A percentile compares a stretch with the other conserved stretches of the same genome.
Evolutionary conservation across 306 rosid species (phyloP).

Genomic region (Senna tora): DNA sequence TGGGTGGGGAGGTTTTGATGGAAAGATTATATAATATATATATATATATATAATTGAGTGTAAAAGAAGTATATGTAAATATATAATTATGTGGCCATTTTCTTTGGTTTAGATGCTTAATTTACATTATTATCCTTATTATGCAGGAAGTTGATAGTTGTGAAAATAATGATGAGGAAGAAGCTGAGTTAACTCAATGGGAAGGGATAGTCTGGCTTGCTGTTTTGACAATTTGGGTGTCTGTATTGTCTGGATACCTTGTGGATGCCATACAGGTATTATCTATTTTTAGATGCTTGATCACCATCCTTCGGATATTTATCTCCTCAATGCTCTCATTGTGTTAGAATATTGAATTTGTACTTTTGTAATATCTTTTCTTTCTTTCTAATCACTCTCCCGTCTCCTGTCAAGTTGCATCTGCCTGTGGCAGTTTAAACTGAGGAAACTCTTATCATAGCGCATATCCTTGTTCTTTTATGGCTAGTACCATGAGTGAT

Average conservation of each 20-base stretch:
- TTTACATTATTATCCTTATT: constrained; percentile 18
- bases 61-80: constrained; percentile 1
- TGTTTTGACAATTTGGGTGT: constrained; percentile 79
- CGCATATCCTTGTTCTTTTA: constrained; percentile 3
- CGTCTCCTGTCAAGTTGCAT: neutral
- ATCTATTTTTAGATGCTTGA: neutral
- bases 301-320: constrained; percentile 26
- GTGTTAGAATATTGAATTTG: constrained; percentile 15
- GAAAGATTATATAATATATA: neutral
- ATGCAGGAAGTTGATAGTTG: constrained; percentile 48
- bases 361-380: neutral
- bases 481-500: neutral
- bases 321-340: constrained; percentile 3
- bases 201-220: constrained; percentile 92
- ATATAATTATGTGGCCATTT: constrained; percentile 28
- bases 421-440: neutral
- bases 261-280: constrained; percentile 85
- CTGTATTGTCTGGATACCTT: constrained; percentile 84
- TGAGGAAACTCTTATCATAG: constrained; percentile 20
- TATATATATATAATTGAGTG: constrained; percentile 11
- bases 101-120: constrained; percentile 13
- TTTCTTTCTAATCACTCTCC: neutral
- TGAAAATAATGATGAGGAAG: constrained; percentile 52
- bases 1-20: constrained; percentile 22
- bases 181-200: constrained; percentile 67